These are phyloP conservation scores for Aciculoconidium aculeatum DNA, from an alignment of 805 yeast species.

Conservation along the genomic window DNA sequence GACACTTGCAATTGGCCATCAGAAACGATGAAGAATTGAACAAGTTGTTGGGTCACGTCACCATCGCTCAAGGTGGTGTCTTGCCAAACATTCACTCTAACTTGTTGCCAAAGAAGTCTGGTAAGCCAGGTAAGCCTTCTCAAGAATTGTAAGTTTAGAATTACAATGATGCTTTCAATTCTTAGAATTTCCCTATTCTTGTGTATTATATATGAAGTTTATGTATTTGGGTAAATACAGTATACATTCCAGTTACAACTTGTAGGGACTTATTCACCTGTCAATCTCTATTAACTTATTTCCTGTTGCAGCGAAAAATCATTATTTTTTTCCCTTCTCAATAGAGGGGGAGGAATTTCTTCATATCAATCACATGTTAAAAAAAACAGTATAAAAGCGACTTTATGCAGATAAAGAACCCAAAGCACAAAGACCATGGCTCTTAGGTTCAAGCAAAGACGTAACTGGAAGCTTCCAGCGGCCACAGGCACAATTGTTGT, in stretches of 20 bases:
- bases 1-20: conserved; percentile 97
- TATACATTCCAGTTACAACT: too few species aligned
- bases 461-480: conserved; percentile 15
- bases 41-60: conserved; percentile 76
- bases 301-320: too few species aligned
- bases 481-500: conserved; percentile 34
- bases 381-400: too few species aligned
- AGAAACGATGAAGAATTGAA: conserved; percentile 98
- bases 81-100: conserved; percentile 94
- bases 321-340: too few species aligned
- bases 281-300: too few species aligned
- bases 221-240: conserved; percentile 2
- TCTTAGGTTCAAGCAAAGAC: conserved; percentile 14
- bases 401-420: too few species aligned
- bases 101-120: conserved; percentile 77
- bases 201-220: conserved; percentile 5
- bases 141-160: conserved; percentile 48
- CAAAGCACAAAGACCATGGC: too few species aligned
- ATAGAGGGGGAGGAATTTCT: too few species aligned
- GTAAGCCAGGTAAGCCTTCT: conserved; percentile 55
- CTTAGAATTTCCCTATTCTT: conserved; percentile 1
- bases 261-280: too few species aligned
- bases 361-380: too few species aligned
- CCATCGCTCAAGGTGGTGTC: conserved; percentile 99
- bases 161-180: conserved; percentile 1